phyloP scores from a whole-genome alignment of 306 rosid genomes.

The Geum urbanum region DNA sequence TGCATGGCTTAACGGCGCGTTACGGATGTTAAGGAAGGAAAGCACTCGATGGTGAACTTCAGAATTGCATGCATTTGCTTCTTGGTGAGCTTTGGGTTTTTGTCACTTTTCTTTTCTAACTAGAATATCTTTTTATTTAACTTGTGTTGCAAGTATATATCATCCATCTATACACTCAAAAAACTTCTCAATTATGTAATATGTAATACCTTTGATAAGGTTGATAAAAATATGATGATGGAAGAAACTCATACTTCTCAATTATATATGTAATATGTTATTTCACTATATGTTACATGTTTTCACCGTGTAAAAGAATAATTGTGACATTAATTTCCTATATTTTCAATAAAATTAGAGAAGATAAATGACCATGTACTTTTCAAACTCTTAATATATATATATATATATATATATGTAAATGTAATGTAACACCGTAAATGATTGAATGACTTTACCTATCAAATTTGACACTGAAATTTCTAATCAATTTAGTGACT shows the following conservation, averaged over 20 bases:
- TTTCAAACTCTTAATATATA: too few species aligned
- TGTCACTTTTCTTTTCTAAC: neutral
- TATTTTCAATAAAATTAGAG: too few species aligned
- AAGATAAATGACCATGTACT: too few species aligned
- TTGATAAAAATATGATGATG: neutral
- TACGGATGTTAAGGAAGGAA: neutral
- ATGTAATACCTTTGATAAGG: neutral
- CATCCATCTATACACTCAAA: neutral
- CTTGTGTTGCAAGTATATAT: neutral
- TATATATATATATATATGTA: too few species aligned
- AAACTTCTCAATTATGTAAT: neutral
- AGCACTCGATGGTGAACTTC: neutral
- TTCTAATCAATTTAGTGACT: too few species aligned
- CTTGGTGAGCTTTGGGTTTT: neutral
- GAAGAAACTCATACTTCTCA: neutral
- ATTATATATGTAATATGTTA: too few species aligned
- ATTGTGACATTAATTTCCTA: too few species aligned
- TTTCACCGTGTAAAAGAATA: too few species aligned
- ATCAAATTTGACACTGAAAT: too few species aligned
- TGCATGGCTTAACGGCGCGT: constrained; percentile 10
- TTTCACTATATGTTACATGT: too few species aligned
- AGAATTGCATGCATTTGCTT: constrained; percentile 19
- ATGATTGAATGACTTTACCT: too few species aligned
- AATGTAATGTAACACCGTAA: too few species aligned
- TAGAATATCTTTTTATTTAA: neutral